Evolutionary conservation across 495 filamentous ascomycete species (phyloP).

Genomic region (Aspergillus panamensis): DNA sequence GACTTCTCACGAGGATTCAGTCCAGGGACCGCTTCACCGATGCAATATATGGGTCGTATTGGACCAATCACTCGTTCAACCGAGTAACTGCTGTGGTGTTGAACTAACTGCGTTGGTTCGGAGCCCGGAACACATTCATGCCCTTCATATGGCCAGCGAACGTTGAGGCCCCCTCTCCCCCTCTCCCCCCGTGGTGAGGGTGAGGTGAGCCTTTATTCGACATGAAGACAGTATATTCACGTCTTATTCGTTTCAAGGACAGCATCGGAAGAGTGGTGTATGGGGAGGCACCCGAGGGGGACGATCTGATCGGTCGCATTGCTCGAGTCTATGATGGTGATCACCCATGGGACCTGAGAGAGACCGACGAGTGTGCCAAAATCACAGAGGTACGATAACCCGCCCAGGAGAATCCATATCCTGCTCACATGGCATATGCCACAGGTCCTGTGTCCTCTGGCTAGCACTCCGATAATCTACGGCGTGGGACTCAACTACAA

Average conservation of each 20-base stretch:
- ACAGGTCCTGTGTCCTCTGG: neutral
- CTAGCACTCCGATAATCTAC: neutral
- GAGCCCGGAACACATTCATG: too few species aligned
- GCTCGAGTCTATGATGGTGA: neutral
- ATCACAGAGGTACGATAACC: neutral
- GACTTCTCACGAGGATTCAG: too few species aligned
- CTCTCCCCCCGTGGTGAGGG: too few species aligned
- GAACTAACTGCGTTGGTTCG: too few species aligned
- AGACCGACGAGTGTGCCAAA: neutral
- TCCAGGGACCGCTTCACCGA: too few species aligned
- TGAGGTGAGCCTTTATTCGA: too few species aligned
- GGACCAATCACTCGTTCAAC: too few species aligned
- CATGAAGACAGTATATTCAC: conserved; percentile 2
- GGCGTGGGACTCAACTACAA: neutral
- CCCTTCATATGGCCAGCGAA: too few species aligned
- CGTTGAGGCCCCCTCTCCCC: too few species aligned
- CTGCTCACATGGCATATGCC: neutral
- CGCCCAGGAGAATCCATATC: neutral
- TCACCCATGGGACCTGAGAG: neutral
- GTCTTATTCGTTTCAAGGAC: neutral
- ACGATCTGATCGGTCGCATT: neutral
- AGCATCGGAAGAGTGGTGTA: neutral
- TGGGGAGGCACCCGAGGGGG: neutral
- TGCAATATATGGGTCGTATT: too few species aligned
- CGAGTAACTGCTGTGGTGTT: too few species aligned